Evolutionary conservation across 2,329 filamentous ascomycete genomes (phyloP), one percentile per base, ranked within the genome.

Genomic region (Dactylellina sp.): DNA sequence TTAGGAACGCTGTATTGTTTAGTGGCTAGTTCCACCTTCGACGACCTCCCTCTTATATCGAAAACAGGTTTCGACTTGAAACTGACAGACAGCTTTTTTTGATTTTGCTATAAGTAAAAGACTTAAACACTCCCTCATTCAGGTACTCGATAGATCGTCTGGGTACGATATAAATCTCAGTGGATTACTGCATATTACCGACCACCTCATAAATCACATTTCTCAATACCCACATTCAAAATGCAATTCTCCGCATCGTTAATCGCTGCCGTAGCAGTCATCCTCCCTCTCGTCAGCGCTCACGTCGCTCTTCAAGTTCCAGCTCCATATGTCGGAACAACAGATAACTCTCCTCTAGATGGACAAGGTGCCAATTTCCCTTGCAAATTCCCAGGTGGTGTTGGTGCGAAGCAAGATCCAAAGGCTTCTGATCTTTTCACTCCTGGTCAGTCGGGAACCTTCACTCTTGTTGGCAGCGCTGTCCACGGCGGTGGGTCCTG

Each of bases 401-500:
- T 66, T n/a, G 70, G 70, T 25, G 24, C 40, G 7, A 80, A 68
- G 79, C 80, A 52, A 85, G 86, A 3, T 82, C 84, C 62, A 25
- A 18, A 32, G 25, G 50, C n/a, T n/a, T n/a, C n/a, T n/a, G n/a
- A 32, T 5, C 91, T 77, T 0, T 91, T 90, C 81, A 82, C 85
- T 0, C 84, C 90, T 12, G 92, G 92, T 2, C 85, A 86, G 4
- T 76, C 81, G 0, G 87, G 90, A 78, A 80, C 83, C 0, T 84
- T 97, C 0, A 81, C 82, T 0, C 91, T 97, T 81, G 82, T 82
- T 0, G 93, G 93, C 37, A 83, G 85, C 53, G 93, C 93, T 1
- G 88, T 89, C 0, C 95, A 99, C 77, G 93, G 93, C 16, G 95
- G 95, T 61, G 95, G 95, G 0, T 96, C 92, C 0, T 98, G 95